Base-by-base conservation (phyloP, 2,329 filamentous ascomycete genomes). In the Trichoderma asperellum region DNA sequence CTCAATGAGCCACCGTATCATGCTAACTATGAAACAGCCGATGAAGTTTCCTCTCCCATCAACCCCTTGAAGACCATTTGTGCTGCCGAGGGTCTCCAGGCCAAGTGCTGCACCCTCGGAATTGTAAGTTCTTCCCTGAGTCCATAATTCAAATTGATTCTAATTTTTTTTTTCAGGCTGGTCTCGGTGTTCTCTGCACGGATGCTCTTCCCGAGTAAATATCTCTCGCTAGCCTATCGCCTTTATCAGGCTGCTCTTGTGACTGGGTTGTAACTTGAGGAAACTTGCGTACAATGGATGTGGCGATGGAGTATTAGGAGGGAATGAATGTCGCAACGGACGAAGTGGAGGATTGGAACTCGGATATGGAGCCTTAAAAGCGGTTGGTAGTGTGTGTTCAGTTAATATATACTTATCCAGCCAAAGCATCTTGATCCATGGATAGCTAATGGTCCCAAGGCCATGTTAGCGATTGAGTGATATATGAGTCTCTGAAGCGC, bases 181-280 rank as follows among this genome's bases (percentile, higher is more conserved):
- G 12, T 2, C 35, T 68, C 29, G 66, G 58, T 37, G 34, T 68
- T 49, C 5, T 68, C 7, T 68, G 66, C 57, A 24, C 53, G 32
- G 57, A 68, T 47, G 57, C 65, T 34, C 56, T 68, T 18, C 56
- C 47, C 43, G 5, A 64, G 52, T 69, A 64, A 64, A 47, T n/a
- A 2, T 29, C 40, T 35, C 40, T 35, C 40, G 55, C 11, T 14
- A 12, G 29, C 10, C n/a, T 32, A 35, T 35, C n/a, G 29, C 8
- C 11, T 6, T 12, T 12, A 43, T 37, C 10, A 49, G 35, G 12
- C 29, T 21, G 14, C 24, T 14, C 29, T 11, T 16, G 21, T 40
- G 35, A 52, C 27, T 4, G 58, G 6, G 16, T n/a, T 5, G 32
- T n/a, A 37, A n/a, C 40, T 43, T n/a, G 32, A 40, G n/a, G 14